Conservation (phyloP, 164 flowering plant species). For the Hamamelis virginiana region DNA sequence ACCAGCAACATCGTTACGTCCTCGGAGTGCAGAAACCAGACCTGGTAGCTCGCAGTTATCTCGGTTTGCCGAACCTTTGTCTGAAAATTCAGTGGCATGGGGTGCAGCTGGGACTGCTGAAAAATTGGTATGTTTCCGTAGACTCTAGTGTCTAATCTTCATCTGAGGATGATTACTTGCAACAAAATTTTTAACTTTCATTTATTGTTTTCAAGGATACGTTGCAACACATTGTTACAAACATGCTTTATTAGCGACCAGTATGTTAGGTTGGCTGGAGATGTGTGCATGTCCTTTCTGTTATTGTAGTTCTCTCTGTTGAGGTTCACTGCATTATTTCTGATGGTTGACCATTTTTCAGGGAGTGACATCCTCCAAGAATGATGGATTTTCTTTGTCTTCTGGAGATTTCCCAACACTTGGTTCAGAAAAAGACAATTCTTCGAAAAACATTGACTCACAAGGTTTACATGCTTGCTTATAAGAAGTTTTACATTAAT, state of each 20-base stretch:
- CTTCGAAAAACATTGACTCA: conserved; percentile 44
- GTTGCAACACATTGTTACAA: not conserved
- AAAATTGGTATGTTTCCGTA: conserved; percentile 52
- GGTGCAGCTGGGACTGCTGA: conserved; percentile 54
- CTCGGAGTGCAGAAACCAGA: conserved; percentile 93
- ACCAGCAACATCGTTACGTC: conserved; percentile 60
- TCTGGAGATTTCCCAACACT: conserved; percentile 98
- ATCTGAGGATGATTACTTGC: not conserved
- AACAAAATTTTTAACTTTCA: not conserved
- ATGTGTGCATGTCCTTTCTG: not conserved
- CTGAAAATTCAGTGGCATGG: conserved; percentile 72
- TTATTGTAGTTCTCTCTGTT: too few relatives aligned
- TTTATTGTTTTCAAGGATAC: not conserved
- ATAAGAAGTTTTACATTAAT: not conserved
- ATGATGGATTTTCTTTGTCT: conserved; percentile 58
- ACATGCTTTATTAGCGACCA: not conserved
- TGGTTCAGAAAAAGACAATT: conserved; percentile 61
- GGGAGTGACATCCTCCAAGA: conserved; percentile 52
- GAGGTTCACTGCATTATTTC: not conserved
- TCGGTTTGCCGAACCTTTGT: conserved; percentile 77
- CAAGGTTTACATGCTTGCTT: conserved; percentile 34
- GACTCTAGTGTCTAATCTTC: not conserved
- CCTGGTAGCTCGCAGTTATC: conserved; percentile 95
- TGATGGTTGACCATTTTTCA: conserved; percentile 24
- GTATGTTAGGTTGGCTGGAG: not conserved